phyloP scores from a whole-genome alignment of 2,329 filamentous ascomycete genomes.

The Acephala macrosclerotiorum region DNA sequence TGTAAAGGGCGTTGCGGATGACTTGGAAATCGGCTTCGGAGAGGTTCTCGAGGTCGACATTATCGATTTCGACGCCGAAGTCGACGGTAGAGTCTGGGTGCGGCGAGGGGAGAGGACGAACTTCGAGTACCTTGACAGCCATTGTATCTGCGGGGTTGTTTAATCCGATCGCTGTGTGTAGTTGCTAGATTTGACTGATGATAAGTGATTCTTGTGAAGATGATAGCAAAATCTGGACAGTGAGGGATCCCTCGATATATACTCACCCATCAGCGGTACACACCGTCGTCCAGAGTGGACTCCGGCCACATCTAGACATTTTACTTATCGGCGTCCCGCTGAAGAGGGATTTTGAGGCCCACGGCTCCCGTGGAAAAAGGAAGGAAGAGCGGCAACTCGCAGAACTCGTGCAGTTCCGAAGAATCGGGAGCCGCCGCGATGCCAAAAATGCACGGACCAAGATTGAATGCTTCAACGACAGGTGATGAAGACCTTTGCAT shows the following conservation, averaged over 20 bases:
- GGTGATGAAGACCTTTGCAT: neutral
- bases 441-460: neutral
- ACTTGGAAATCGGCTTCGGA: constrained; percentile 69
- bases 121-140: constrained; percentile 42
- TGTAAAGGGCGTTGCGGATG: constrained; percentile 72
- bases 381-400: neutral
- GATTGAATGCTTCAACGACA: neutral
- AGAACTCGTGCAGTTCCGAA: constrained; percentile 7
- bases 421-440: neutral
- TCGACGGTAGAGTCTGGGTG: constrained; percentile 50
- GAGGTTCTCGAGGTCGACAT: constrained; percentile 67
- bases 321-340: constrained; percentile 6
- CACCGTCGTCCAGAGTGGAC: neutral
- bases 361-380: constrained; percentile 4
- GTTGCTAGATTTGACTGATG: neutral
- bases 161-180: neutral
- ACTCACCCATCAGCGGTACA: neutral
- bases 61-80: constrained; percentile 67
- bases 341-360: neutral
- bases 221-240: constrained; percentile 5
- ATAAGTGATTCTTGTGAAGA: constrained; percentile 4
- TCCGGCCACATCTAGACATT: neutral
- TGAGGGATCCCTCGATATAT: neutral
- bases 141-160: constrained; percentile 30
- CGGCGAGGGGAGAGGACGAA: constrained; percentile 36